Percentiles rank a stretch among this genome's conserved stretches.
Evolutionary conservation across 1,139 yeast species (phyloP).

Genomic region (Ogataea hybrid): DNA sequence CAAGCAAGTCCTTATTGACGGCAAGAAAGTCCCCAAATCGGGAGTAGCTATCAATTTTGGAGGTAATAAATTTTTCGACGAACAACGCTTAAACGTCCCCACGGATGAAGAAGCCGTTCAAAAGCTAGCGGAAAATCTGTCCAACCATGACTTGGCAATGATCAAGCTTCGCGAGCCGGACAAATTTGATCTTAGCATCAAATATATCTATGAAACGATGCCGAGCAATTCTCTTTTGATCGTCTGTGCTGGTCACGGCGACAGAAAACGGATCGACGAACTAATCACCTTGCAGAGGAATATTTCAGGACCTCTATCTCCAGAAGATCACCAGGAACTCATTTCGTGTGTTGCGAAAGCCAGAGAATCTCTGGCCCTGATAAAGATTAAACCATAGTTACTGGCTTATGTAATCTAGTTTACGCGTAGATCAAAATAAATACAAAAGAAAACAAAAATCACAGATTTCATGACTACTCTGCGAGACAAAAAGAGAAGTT

Average conservation of each 20-base stretch:
- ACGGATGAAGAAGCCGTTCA: conserved; percentile 61
- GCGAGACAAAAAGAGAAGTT: conserved; percentile 12
- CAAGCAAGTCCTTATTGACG: conserved; percentile 22
- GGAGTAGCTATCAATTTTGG: conserved; percentile 8
- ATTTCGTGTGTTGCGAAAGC: conserved; percentile 36
- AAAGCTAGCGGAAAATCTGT: conserved; percentile 36
- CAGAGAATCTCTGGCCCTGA: conserved; percentile 54
- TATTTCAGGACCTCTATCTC: background rate
- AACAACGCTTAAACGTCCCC: conserved; percentile 37
- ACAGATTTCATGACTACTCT: conserved; percentile 9
- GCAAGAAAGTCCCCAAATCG: conserved; percentile 31
- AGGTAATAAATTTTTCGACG: conserved; percentile 4
- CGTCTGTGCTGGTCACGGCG: conserved; percentile 63
- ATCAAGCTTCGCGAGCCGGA: conserved; percentile 62
- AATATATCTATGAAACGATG: conserved; percentile 46
- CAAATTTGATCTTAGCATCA: conserved; percentile 45
- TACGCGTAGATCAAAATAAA: conserved; percentile 8
- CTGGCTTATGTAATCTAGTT: conserved; percentile 1
- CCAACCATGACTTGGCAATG: conserved; percentile 47
- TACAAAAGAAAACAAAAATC: conserved; percentile 3
- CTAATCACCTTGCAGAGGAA: background rate
- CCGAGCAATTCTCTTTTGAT: conserved; percentile 63
- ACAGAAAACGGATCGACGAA: conserved; percentile 22
- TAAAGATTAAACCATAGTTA: conserved; percentile 39
- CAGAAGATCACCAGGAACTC: conserved; percentile 34